phyloP scores from a whole-genome alignment of 495 filamentous ascomycete species.

The Neurospora sp. region DNA sequence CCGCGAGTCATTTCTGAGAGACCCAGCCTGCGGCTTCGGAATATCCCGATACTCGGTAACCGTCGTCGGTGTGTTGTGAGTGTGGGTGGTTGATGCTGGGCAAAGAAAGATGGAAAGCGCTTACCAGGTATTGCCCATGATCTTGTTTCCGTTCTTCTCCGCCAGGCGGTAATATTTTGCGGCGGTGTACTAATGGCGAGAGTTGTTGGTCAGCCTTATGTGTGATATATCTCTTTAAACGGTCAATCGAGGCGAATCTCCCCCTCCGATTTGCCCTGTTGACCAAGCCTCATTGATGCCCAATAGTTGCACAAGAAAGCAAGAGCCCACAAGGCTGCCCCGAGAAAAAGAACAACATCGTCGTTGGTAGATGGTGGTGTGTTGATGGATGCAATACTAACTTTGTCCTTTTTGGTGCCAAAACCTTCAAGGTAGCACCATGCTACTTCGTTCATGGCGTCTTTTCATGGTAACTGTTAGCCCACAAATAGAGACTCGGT shows the following conservation, averaged over 20 bases:
- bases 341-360: not conserved
- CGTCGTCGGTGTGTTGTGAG: not conserved
- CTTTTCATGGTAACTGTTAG: constrained; percentile 25
- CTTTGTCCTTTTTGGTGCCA: constrained; percentile 94
- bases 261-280: constrained; percentile 12
- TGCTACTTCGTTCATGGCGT: constrained; percentile 94
- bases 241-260: constrained; percentile 8
- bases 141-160: constrained; percentile 80
- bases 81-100: not conserved
- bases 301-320: constrained; percentile 14
- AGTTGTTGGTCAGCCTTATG: constrained; percentile 30
- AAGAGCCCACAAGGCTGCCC: not conserved
- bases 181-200: constrained; percentile 56
- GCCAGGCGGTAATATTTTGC: constrained; percentile 92
- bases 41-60: not conserved
- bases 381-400: constrained; percentile 36
- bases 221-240: constrained; percentile 10
- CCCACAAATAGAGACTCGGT: not conserved
- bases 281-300: constrained; percentile 29
- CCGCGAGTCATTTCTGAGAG: not conserved
- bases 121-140: constrained; percentile 91
- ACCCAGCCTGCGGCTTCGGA: not conserved
- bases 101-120: constrained; percentile 18
- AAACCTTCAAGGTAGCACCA: constrained; percentile 96
- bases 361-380: not conserved